Evolutionary conservation across 179 eudicot genomes (phyloP), one percentile per base, ranked within the genome.

Genomic region (Drosera spatulata): DNA sequence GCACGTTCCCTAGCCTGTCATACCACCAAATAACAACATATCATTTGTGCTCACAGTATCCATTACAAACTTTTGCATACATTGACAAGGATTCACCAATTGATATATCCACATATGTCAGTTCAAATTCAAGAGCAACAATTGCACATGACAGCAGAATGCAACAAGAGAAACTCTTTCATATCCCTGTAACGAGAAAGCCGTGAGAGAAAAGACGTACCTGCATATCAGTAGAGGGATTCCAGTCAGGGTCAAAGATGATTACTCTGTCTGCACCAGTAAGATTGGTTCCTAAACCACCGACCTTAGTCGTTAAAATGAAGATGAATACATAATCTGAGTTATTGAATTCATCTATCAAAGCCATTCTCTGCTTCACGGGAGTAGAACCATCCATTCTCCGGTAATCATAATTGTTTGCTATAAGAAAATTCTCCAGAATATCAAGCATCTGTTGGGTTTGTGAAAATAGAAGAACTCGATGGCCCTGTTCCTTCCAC

Each of bases 391-490:
- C 99, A 79, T 93, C 99, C 99, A 93, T 86, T 71, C 99, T 81
- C 73, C 95, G 70, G 82, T 93, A 93, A 53, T 39, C 83, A 73
- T 89, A 89, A 62, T 74, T 81, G 51, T 67, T 69, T 58, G 68
- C 73, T 67, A 78, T 67, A 58, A 93, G 64, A 72, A 86, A 93
- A 69, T 62, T 90, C 74, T 93, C 97, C 47, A 93, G 71, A 64
- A 93, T 93, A 75, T 93, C 97, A 64, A 93, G 99, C 99, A 93
- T 93, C 72, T 93, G 99, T 63, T 89, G 96, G 61, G 99, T 93
- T 73, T 93, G 99, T 6, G 95, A 39, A 74, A 93, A 93, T 59
- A 93, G 95, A 64, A 93, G 95, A 70, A 85, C 94, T 44, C 94
- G 94, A 58, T 93, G 97, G 58, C 97, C 95, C 72, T 89, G 99